These are phyloP conservation scores for Pisolithus thermaeus DNA, from an alignment of 1,284 basidiomycete genomes.

Conservation along the genomic window DNA sequence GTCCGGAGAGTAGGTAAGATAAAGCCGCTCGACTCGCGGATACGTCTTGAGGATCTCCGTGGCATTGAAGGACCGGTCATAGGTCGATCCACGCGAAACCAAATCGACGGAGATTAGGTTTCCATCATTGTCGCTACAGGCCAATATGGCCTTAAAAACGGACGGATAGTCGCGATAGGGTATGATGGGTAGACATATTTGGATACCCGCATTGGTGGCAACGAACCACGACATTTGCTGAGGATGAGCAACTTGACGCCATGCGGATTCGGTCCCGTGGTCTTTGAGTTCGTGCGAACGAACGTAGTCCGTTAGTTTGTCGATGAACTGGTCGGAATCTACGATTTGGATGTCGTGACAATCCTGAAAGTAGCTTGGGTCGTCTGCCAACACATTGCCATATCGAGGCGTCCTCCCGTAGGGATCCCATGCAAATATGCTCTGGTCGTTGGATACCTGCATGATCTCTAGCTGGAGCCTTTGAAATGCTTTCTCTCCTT, in stretches of 20 bases:
- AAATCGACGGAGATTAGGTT: background rate
- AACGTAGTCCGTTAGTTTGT: background rate
- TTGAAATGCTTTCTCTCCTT: background rate
- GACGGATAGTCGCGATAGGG: background rate
- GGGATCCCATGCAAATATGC: background rate
- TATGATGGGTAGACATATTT: background rate
- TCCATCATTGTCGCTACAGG: background rate
- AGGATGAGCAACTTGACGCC: background rate
- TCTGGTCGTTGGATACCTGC: background rate
- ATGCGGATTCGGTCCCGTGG: background rate
- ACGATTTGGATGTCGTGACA: background rate
- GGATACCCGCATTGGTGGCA: background rate
- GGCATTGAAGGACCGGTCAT: background rate
- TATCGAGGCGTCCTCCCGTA: background rate
- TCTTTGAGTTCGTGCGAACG: background rate
- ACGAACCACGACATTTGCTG: background rate
- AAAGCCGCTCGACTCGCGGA: background rate
- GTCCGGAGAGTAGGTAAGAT: background rate
- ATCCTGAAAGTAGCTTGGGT: background rate
- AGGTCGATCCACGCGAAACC: background rate
- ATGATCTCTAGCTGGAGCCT: background rate
- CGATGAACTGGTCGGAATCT: background rate
- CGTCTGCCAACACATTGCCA: background rate
- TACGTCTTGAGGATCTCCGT: background rate
- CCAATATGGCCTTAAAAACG: background rate